phyloP scores from a whole-genome alignment of 352 stramenopile species.

The Phytophthora sp. region DNA sequence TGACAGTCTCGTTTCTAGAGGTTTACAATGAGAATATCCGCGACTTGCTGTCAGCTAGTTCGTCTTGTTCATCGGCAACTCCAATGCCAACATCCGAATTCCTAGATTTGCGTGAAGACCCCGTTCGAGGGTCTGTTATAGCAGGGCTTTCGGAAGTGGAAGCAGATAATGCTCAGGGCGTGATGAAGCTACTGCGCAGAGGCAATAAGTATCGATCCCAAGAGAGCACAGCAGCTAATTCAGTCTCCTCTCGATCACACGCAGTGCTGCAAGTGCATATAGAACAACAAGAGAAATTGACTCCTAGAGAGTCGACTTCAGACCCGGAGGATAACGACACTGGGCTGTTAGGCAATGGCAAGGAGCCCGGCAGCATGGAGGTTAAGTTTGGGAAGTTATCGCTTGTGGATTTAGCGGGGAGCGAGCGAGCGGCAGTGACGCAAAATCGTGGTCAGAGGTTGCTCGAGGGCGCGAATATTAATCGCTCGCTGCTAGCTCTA shows the following conservation, averaged over 20 bases:
- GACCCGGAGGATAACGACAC: conserved; percentile 16
- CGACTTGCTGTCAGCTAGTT: conserved; percentile 70
- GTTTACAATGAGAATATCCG: conserved; percentile 96
- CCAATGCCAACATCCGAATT: conserved; percentile 44
- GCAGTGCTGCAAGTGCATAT: conserved; percentile 89
- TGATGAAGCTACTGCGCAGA: conserved; percentile 88
- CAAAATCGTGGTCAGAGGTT: conserved; percentile 88
- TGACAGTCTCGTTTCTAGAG: conserved; percentile 90
- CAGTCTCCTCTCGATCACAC: conserved; percentile 89
- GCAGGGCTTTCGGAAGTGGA: conserved; percentile 89
- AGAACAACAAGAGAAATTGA: conserved; percentile 65
- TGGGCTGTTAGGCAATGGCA: not conserved
- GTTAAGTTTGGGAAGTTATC: conserved; percentile 91
- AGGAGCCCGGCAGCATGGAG: conserved; percentile 31
- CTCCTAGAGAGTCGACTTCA: conserved; percentile 14
- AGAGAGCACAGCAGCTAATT: conserved; percentile 89
- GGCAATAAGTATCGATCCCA: conserved; percentile 90
- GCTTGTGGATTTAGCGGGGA: conserved; percentile 91
- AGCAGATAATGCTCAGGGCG: conserved; percentile 69
- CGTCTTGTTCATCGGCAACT: conserved; percentile 26
- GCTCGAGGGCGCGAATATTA: conserved; percentile 93
- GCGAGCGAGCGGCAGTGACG: conserved; percentile 90
- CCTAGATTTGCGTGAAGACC: conserved; percentile 89
- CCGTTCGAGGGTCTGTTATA: conserved; percentile 81
- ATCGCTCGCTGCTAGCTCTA: conserved; percentile 89